Base-by-base conservation (phyloP, 2,329 filamentous ascomycete genomes). In the Ilyonectria robusta region DNA sequence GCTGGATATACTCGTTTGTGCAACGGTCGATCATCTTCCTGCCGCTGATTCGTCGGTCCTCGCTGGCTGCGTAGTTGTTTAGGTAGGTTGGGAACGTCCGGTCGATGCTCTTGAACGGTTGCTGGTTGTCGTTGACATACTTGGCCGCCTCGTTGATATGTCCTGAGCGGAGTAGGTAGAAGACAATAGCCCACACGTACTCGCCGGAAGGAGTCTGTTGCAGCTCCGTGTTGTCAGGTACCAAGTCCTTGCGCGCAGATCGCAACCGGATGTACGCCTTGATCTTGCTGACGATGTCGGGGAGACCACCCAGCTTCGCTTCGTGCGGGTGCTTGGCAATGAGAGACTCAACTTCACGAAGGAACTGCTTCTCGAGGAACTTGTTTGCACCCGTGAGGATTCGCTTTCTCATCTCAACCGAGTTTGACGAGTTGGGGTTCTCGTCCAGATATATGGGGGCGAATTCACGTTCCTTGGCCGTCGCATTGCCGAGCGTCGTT, bases 121-220 rank as follows among this genome's bases (percentile, higher is more conserved):
- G 72, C 90, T 89, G 77, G 15, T 95, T 93, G 70, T 90, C 88
- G 74, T 92, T 92, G 65, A 98, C 94, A 79, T 98, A 99, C 70
- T 93, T 88, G 33, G 93, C 91, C 17, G 95, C 95, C 80, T 98
- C 95, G 17, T 88, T 87, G 59, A 96, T 87, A 71, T 97, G 91
- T 56, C 96, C 96, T 68, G 92, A 92, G 51, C 96, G 91, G 26
- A 99, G 84, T 46, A 98, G 88, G 81, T 94, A 98, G 83, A 97
- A 99, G 50, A 99, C 91, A 56, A 98, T 87, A 48, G 95, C 94
- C 96, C 96, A 99, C 70, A 95, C 92, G 76, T 92, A 96, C 78
- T 97, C 95, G 58, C 93, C 90, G 47, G 91, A 90, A 54, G 95
- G 87, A 26, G 26, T 26, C 79, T 91, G 89, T 80, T 97, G 94